Evolutionary conservation across 805 yeast genomes (phyloP).

Genomic region (Pichia membranifaciens): DNA sequence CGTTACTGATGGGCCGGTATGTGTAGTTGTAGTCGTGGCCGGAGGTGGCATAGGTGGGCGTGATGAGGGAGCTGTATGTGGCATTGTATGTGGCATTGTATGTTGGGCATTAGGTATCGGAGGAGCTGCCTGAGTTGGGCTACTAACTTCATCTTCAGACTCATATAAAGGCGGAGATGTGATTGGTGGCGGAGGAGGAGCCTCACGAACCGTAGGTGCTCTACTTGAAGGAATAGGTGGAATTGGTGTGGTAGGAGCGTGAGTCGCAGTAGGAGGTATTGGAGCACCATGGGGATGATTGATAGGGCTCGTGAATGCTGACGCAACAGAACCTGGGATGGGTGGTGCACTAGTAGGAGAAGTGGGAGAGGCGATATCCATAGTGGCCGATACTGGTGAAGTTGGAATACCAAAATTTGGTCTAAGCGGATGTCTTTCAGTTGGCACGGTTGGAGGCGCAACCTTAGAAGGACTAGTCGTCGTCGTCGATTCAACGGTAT

Average conservation of each 20-base stretch:
- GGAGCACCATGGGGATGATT: too few species aligned
- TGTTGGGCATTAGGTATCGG: background rate
- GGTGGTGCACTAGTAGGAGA: background rate
- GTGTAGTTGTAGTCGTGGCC: background rate
- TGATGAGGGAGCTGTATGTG: constrained; percentile 5
- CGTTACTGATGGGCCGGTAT: background rate
- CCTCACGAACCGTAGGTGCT: background rate
- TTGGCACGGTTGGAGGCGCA: background rate
- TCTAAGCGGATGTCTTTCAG: constrained; percentile 8
- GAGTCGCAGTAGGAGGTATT: too few species aligned
- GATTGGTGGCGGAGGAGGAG: constrained; percentile 15
- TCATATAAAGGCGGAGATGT: background rate
- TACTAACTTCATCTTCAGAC: background rate
- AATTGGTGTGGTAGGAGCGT: constrained; percentile 1
- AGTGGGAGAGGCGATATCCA: background rate
- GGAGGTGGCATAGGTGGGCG: constrained; percentile 2
- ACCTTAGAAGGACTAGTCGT: background rate
- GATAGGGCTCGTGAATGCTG: too few species aligned
- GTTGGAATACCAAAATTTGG: constrained; percentile 3
- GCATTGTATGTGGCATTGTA: background rate
- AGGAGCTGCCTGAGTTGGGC: background rate
- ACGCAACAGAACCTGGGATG: background rate
- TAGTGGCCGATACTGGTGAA: background rate
- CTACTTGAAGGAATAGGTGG: constrained; percentile 15
- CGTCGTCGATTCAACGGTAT: constrained; percentile 4